phyloP scores from a whole-genome alignment of 768 basidiomycete species.

The Lyophyllum semitale region DNA sequence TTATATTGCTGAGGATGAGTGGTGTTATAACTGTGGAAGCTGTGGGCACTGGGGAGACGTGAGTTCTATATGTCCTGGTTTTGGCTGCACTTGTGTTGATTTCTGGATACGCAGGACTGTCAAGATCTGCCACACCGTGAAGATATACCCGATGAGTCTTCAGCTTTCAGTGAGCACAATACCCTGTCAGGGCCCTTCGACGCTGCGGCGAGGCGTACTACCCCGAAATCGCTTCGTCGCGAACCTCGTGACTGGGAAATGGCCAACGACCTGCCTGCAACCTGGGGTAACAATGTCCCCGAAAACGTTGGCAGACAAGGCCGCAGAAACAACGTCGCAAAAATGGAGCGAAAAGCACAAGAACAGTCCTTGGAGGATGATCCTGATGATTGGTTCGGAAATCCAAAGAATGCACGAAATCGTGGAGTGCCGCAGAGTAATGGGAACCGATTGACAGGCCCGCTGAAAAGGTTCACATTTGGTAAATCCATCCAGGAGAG shows the following conservation, averaged over 20 bases:
- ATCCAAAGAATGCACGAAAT: conserved; percentile 16
- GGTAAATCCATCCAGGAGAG: conserved; percentile 34
- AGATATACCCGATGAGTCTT: conserved; percentile 51
- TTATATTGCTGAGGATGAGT: conserved; percentile 71
- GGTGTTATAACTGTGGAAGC: conserved; percentile 82
- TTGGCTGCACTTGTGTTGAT: not conserved
- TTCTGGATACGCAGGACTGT: conserved; percentile 56
- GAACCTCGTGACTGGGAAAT: conserved; percentile 45
- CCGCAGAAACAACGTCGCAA: conserved; percentile 59
- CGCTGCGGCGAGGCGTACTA: conserved; percentile 30
- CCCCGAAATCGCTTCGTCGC: conserved; percentile 30
- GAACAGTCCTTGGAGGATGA: conserved; percentile 51
- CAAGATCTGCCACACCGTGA: conserved; percentile 39
- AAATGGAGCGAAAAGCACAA: conserved; percentile 51
- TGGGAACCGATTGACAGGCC: conserved; percentile 3
- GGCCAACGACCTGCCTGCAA: conserved; percentile 38
- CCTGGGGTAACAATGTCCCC: conserved; percentile 49
- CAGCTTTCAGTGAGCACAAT: conserved; percentile 70
- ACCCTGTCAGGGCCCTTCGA: conserved; percentile 64
- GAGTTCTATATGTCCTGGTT: conserved; percentile 26
- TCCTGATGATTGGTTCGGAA: conserved; percentile 68
- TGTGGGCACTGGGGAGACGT: conserved; percentile 82
- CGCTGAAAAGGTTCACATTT: conserved; percentile 36
- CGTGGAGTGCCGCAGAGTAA: conserved; percentile 9
- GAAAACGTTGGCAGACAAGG: conserved; percentile 68